phyloP scores from a whole-genome alignment of 768 basidiomycete genomes.

The Amanita brunnescens region DNA sequence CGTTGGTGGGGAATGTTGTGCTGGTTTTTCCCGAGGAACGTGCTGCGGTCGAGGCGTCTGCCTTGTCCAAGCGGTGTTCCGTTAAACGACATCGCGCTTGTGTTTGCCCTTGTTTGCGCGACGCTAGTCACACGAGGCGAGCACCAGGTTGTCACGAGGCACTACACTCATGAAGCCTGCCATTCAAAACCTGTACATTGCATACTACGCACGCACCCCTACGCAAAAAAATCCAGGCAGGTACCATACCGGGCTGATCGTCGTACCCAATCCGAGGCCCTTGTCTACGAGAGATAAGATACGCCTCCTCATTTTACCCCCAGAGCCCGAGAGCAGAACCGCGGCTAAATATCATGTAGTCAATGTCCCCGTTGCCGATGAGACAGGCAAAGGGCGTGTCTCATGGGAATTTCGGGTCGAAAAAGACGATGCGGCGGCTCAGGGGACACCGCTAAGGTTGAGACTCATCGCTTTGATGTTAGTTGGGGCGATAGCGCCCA shows the following conservation, averaged over 20 bases:
- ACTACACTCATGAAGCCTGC: not conserved
- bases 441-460: not conserved
- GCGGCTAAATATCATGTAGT: not conserved
- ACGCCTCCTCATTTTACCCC: too few species aligned
- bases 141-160: not conserved
- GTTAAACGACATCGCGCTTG: conserved; percentile 64
- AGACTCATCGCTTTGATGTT: conserved; percentile 1
- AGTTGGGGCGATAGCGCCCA: not conserved
- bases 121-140: not conserved
- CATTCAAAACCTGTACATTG: not conserved
- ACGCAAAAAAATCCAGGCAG: not conserved
- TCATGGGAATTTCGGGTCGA: not conserved
- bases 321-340: not conserved
- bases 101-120: not conserved
- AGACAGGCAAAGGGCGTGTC: not conserved
- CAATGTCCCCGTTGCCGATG: not conserved
- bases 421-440: not conserved
- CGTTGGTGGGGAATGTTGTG: too few species aligned
- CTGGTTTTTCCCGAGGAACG: conserved; percentile 61
- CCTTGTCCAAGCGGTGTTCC: conserved; percentile 77
- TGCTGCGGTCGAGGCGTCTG: conserved; percentile 75
- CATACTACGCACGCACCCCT: not conserved
- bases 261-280: not conserved
- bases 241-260: not conserved
- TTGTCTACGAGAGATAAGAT: too few species aligned